A percentile compares a stretch with the other conserved stretches of the same genome.
These are phyloP conservation scores for Pseudisothecium myosuroides DNA, from an alignment of 225 moss, liverwort and hornwort species.

Conservation along the genomic window DNA sequence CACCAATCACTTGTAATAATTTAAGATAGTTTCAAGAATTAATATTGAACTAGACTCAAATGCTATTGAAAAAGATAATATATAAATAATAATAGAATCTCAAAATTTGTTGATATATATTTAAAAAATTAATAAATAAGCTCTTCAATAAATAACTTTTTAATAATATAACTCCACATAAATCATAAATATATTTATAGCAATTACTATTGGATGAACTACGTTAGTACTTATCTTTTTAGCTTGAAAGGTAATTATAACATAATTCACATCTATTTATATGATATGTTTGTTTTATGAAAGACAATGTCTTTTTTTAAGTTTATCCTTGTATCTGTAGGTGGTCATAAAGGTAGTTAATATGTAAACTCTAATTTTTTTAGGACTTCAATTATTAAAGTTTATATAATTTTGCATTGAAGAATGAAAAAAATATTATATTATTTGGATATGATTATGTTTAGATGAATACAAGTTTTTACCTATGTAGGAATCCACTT, in stretches of 20 bases:
- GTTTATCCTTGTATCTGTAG: fast-evolving
- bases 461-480: background rate
- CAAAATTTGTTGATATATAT: background rate
- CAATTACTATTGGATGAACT: background rate
- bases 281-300: background rate
- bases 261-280: background rate
- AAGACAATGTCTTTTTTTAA: background rate
- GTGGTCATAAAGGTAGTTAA: background rate
- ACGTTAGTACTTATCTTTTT: background rate
- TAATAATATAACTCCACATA: background rate
- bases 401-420: background rate
- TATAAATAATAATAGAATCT: background rate
- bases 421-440: background rate
- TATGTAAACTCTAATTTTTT: background rate
- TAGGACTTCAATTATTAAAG: background rate
- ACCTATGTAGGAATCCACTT: background rate
- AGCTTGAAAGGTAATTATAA: background rate
- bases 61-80: background rate
- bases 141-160: background rate
- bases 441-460: background rate
- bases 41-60: background rate
- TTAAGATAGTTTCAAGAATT: background rate
- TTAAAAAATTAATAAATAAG: no score
- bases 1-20: background rate
- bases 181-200: background rate